A percentile compares a stretch with the other conserved stretches of the same genome.
Evolutionary conservation across 495 filamentous ascomycete species (phyloP).

Genomic region (Aspergillus cavernicola): DNA sequence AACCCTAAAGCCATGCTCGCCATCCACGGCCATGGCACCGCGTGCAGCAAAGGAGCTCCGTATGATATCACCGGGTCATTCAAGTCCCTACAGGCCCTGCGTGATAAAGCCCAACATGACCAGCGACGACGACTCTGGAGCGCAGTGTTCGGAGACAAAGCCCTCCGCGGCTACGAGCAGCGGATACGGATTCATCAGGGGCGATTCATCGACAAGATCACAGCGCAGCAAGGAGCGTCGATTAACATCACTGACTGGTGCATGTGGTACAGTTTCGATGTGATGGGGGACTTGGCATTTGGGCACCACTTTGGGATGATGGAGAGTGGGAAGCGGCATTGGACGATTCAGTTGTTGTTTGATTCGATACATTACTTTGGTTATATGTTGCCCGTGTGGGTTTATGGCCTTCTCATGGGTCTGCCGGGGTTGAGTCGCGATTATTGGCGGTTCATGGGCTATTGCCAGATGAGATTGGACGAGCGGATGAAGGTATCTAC

Average conservation of each 20-base stretch:
- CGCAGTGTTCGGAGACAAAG: slow-evolving; percentile 25
- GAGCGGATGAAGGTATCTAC: background rate
- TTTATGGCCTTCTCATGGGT: background rate
- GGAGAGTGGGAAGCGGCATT: slow-evolving; percentile 18
- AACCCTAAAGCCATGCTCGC: slow-evolving; percentile 22
- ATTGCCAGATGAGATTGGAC: background rate
- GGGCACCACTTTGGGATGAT: slow-evolving; percentile 34
- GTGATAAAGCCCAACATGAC: slow-evolving; percentile 24
- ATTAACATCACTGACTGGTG: slow-evolving; percentile 32
- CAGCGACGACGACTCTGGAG: slow-evolving; percentile 34
- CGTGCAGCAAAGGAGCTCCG: slow-evolving; percentile 26
- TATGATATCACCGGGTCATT: slow-evolving; percentile 27
- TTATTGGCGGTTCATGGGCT: background rate
- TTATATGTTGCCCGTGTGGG: slow-evolving; percentile 18
- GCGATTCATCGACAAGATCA: slow-evolving; percentile 7
- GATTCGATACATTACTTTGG: slow-evolving; percentile 8
- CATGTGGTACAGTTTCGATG: slow-evolving; percentile 32
- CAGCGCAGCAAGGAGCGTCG: background rate
- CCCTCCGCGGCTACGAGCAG: slow-evolving; percentile 24
- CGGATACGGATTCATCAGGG: slow-evolving; percentile 14
- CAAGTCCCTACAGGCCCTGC: slow-evolving; percentile 25
- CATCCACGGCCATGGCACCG: slow-evolving; percentile 17
- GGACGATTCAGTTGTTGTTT: slow-evolving; percentile 21
- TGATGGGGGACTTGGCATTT: slow-evolving; percentile 42
- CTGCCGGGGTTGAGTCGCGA: background rate